These are phyloP conservation scores for Corynespora cassiicola DNA, from an alignment of 2,329 filamentous ascomycete species.

Conservation along the genomic window DNA sequence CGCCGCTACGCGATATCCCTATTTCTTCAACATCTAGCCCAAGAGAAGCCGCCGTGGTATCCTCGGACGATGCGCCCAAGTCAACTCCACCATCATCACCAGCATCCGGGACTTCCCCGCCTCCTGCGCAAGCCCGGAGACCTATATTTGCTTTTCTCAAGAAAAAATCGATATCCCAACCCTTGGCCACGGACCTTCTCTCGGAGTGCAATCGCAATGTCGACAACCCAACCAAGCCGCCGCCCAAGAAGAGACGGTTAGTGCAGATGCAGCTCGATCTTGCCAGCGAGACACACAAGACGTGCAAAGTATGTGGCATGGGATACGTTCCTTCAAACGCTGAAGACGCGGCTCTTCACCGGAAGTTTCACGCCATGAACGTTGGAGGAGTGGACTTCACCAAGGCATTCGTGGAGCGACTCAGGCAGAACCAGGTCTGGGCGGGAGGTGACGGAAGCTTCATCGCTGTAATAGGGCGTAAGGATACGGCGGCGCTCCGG, in stretches of 20 bases:
- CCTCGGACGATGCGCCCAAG: constrained; percentile 49
- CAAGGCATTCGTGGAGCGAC: constrained; percentile 61
- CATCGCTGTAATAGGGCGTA: constrained; percentile 65
- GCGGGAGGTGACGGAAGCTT: constrained; percentile 53
- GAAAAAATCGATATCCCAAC: constrained; percentile 22
- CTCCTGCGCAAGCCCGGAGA: constrained; percentile 44
- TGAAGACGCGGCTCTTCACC: constrained; percentile 68
- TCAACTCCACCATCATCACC: constrained; percentile 43
- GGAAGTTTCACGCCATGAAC: constrained; percentile 69
- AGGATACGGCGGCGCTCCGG: constrained; percentile 58
- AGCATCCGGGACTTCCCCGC: constrained; percentile 24
- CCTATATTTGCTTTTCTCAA: constrained; percentile 58
- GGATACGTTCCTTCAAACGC: constrained; percentile 68
- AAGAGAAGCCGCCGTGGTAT: constrained; percentile 37
- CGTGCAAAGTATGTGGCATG: constrained; percentile 69
- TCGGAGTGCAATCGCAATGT: constrained; percentile 43
- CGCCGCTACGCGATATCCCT: constrained; percentile 16
- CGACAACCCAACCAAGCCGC: constrained; percentile 29
- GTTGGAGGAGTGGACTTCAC: constrained; percentile 66
- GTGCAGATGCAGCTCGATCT: constrained; percentile 69
- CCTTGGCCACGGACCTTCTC: constrained; percentile 21
- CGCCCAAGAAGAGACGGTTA: constrained; percentile 44
- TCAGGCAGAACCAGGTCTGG: constrained; percentile 60
- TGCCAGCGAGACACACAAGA: constrained; percentile 61
- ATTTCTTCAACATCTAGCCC: constrained; percentile 35